phyloP scores from a whole-genome alignment of 2,329 filamentous ascomycete species.

The Diaporthe sp. region DNA sequence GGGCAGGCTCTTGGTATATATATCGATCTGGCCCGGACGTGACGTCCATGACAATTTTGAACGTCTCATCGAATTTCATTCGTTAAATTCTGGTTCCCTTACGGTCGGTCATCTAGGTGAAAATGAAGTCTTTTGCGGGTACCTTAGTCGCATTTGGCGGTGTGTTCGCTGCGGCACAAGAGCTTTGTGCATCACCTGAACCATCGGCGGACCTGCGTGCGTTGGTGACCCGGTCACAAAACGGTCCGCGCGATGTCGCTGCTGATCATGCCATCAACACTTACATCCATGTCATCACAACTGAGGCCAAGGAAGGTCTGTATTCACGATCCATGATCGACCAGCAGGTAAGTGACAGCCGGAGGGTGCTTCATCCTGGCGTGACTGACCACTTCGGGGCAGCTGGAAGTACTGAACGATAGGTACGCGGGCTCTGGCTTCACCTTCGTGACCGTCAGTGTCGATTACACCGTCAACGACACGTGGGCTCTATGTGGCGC shows the following conservation, averaged over 20 bases:
- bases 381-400: neutral
- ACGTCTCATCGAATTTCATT: neutral
- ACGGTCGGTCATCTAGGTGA: neutral
- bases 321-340: slow-evolving; percentile 13
- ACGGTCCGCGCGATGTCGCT: neutral
- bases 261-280: slow-evolving; percentile 2
- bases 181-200: slow-evolving; percentile 10
- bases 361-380: too few relatives aligned
- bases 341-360: neutral
- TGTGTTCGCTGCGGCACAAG: neutral
- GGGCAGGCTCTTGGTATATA: neutral
- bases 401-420: slow-evolving; percentile 6
- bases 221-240: neutral
- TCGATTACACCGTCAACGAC: slow-evolving; percentile 11
- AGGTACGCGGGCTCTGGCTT: neutral
- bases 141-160: neutral
- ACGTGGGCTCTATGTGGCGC: neutral
- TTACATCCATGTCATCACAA: slow-evolving; percentile 11
- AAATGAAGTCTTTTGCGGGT: neutral
- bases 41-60: neutral
- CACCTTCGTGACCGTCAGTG: neutral
- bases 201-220: neutral
- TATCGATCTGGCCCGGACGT: neutral
- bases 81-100: too few relatives aligned
- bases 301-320: neutral